Percentiles rank a stretch among this genome's conserved stretches.
Evolutionary conservation across 306 rosid species (phyloP).

Genomic region (Crotalaria pallida): DNA sequence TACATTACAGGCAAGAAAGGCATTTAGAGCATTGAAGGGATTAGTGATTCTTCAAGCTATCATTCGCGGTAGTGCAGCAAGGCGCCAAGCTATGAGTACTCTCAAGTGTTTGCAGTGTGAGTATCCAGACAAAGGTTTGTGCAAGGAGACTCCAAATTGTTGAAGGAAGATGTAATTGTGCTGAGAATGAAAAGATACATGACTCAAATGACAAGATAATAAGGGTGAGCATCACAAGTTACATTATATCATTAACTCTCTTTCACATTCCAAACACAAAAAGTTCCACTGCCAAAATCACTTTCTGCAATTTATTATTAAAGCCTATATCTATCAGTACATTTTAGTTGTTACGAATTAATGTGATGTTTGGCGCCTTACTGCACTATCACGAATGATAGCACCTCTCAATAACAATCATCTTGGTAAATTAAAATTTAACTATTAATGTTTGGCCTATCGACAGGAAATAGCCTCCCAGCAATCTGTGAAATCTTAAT

Average conservation of each 20-base stretch:
- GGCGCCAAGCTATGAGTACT: constrained; percentile 85
- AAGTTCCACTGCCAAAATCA: background rate
- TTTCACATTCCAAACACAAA: background rate
- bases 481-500: too few species aligned
- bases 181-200: constrained; percentile 38
- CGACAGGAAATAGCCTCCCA: too few species aligned
- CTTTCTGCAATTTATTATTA: background rate
- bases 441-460: too few species aligned
- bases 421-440: too few species aligned
- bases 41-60: constrained; percentile 95
- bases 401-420: too few species aligned
- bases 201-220: constrained; percentile 52
- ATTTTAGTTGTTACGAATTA: too few species aligned
- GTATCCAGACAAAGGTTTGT: constrained; percentile 63
- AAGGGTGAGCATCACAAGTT: constrained; percentile 34
- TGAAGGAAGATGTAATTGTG: constrained; percentile 33
- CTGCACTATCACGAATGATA: too few species aligned
- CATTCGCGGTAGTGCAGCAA: constrained; percentile 82
- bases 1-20: constrained; percentile 75
- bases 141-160: constrained; percentile 57
- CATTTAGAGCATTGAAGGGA: constrained; percentile 85
- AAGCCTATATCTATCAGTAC: too few species aligned
- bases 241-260: background rate
- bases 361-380: too few species aligned
- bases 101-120: constrained; percentile 77